Base-by-base conservation (phyloP, 2,329 filamentous ascomycete species). In the Alternaria angustiovoidea region DNA sequence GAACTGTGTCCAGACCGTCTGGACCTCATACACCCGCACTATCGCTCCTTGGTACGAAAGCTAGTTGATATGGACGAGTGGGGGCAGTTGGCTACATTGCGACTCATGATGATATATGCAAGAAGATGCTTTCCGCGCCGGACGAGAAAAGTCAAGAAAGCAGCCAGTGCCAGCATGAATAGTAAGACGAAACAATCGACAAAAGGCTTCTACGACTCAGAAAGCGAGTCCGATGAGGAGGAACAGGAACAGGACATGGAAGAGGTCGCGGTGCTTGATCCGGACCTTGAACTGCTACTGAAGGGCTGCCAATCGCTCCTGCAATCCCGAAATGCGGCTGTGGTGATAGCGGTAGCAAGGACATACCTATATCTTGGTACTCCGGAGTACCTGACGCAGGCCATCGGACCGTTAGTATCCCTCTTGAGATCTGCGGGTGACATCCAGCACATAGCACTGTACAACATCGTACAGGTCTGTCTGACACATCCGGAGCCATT, bases 31-130 rank as follows among this genome's bases (percentile, higher is more conserved):
- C 95, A 99, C 79, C 89, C 91, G 66, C 91, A 97, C 75, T 99
- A 98, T 80, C 88, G 92, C 51, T 85, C 87, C 36, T 82, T 99
- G 64, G 89, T 96, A 64, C 92, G 89, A 77, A 97, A 97, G 82
- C 82, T 98, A 53, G 93, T 97, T 24, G 95, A 99, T 75, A 99
- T 99, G 95, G 95, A 99, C 74, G 95, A 99, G 80, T 99, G 95
- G 95, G 91, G 93, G 42, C 95, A 99, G 80, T 79, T 98, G 54
- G 91, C 93, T 2, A 91, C 91, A 3, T 75, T 99, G 68, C 87
- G 89, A 39, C 82, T 99, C 65, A 89, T 98, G 87, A 90, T 91
- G 1, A 82, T 89, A 22, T 99, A 99, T 77, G 89, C 92, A 2
- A 88, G 95, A 55, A 91, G 87, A 74, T 97, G 93, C 77, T 99